These are phyloP conservation scores for Mallotus repandus DNA, from an alignment of 441 rosid species.

Conservation along the genomic window DNA sequence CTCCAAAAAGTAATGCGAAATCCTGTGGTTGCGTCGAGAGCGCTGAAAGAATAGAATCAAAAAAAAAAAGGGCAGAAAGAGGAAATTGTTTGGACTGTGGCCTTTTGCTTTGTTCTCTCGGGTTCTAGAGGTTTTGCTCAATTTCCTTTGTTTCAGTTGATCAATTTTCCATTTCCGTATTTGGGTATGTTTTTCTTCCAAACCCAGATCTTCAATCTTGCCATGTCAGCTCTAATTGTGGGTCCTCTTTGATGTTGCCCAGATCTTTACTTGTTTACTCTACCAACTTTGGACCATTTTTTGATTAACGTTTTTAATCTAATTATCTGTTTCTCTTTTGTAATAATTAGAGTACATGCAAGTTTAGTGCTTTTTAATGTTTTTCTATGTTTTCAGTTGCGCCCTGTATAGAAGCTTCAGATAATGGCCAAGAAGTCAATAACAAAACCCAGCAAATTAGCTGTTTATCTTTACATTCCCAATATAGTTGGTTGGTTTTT, in stretches of 20 bases:
- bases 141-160: background rate
- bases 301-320: background rate
- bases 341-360: background rate
- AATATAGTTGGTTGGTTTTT: slow-evolving; percentile 66
- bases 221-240: background rate
- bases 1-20: background rate
- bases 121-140: background rate
- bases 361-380: background rate
- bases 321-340: background rate
- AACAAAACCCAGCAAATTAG: slow-evolving; percentile 48
- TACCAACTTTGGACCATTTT: background rate
- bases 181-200: background rate
- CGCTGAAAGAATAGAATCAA: background rate
- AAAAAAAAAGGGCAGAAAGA: background rate
- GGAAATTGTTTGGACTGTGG: background rate
- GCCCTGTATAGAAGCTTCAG: slow-evolving; percentile 19
- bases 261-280: background rate
- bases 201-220: slow-evolving; percentile 9
- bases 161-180: background rate
- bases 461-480: slow-evolving; percentile 84
- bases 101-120: background rate
- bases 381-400: slow-evolving; percentile 26
- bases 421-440: slow-evolving; percentile 55
- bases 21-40: background rate
- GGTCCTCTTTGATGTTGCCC: background rate